phyloP scores from a whole-genome alignment of 1,139 yeast species.

The Saccharomycopsis crataegensis region DNA sequence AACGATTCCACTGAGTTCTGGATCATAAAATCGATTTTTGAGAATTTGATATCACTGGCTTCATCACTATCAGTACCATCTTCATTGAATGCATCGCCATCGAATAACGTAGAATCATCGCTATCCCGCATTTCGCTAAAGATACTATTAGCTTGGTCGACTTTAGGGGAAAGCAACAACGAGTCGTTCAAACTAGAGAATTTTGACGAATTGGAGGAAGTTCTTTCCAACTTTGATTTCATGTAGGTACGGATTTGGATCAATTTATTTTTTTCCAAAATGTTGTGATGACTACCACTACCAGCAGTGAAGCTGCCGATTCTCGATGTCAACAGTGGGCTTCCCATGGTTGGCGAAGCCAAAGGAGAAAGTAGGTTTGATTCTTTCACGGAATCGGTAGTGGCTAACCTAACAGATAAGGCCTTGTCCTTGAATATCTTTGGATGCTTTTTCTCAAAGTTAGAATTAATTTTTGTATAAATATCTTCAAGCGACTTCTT shows the following conservation, averaged over 20 bases:
- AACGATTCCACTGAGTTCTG: constrained; percentile 73
- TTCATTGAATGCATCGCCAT: constrained; percentile 8
- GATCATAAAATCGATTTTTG: constrained; percentile 54
- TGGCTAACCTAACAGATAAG: constrained; percentile 33
- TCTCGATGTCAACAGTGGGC: not conserved
- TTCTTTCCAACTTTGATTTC: constrained; percentile 29
- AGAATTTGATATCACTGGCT: constrained; percentile 32
- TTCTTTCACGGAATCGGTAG: constrained; percentile 22
- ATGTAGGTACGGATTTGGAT: constrained; percentile 37
- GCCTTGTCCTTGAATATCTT: constrained; percentile 41
- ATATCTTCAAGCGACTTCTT: constrained; percentile 62
- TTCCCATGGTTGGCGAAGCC: constrained; percentile 21
- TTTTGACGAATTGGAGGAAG: constrained; percentile 16
- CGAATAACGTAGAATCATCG: not conserved
- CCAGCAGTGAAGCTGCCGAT: not conserved
- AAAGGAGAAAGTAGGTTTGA: constrained; percentile 21
- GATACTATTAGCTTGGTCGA: constrained; percentile 15
- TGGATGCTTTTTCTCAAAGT: constrained; percentile 46
- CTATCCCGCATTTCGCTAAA: constrained; percentile 16
- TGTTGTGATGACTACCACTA: not conserved
- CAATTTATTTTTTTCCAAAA: constrained; percentile 34
- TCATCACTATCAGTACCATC: constrained; percentile 16
- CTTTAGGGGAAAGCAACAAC: constrained; percentile 16
- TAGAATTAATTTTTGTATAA: constrained; percentile 41
- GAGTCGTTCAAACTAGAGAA: constrained; percentile 17